These are phyloP conservation scores for Paradendryphiella salina DNA, from an alignment of 2,329 filamentous ascomycete species.

Conservation along the genomic window DNA sequence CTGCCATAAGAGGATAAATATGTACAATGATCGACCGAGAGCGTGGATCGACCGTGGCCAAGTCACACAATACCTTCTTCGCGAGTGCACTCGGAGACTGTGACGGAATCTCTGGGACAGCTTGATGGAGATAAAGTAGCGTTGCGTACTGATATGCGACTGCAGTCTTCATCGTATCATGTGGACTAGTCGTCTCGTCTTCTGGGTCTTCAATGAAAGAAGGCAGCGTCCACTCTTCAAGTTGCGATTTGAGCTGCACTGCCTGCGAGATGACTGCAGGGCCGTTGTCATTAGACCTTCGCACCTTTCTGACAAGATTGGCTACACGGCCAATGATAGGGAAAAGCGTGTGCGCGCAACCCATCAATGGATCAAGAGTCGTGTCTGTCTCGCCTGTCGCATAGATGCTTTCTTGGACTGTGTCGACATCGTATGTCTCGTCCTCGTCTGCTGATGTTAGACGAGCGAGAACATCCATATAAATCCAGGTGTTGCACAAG, in stretches of 20 bases:
- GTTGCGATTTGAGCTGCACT: conserved; percentile 61
- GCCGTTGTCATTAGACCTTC: conserved; percentile 59
- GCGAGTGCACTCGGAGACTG: conserved; percentile 61
- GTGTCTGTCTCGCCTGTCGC: conserved; percentile 48
- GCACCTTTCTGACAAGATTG: conserved; percentile 65
- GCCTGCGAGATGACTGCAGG: conserved; percentile 65
- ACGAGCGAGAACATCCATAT: conserved; percentile 72
- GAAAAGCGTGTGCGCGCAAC: conserved; percentile 68
- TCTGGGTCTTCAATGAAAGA: conserved; percentile 63
- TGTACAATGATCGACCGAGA: conserved; percentile 69
- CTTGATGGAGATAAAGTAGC: conserved; percentile 67
- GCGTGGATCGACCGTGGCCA: conserved; percentile 65
- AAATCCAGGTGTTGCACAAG: conserved; percentile 71
- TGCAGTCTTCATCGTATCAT: conserved; percentile 68
- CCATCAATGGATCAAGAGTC: conserved; percentile 71
- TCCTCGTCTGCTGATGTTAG: conserved; percentile 65
- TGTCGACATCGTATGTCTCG: conserved; percentile 57
- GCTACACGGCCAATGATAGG: conserved; percentile 69
- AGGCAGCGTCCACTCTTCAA: conserved; percentile 65
- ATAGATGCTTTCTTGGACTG: conserved; percentile 44
- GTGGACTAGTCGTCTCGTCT: conserved; percentile 64
- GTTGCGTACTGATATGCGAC: conserved; percentile 70
- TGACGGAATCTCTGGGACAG: conserved; percentile 68
- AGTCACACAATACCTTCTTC: conserved; percentile 62
- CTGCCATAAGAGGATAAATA: conserved; percentile 69